These are phyloP conservation scores for Coprinopsis strossmayeri DNA, from an alignment of 768 basidiomycete genomes.

Conservation along the genomic window DNA sequence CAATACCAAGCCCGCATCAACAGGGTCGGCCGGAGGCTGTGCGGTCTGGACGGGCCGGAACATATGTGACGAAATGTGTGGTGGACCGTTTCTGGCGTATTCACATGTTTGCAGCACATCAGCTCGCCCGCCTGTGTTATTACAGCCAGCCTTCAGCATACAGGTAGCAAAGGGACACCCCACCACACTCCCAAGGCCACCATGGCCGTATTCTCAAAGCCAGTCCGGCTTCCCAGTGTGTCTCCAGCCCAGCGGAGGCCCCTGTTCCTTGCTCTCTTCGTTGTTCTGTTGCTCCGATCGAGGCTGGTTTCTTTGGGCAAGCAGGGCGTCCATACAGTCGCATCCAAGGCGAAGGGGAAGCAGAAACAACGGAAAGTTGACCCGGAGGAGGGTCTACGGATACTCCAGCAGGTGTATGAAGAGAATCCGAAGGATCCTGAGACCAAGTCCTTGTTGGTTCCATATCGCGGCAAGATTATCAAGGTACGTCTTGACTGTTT, in stretches of 20 bases:
- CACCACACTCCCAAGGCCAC: too few relatives aligned
- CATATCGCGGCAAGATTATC: conserved; percentile 54
- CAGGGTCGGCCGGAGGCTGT: too few relatives aligned
- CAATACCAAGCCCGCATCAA: too few relatives aligned
- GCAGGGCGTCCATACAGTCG: conserved; percentile 20
- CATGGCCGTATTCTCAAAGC: too few relatives aligned
- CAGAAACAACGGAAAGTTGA: conserved; percentile 20
- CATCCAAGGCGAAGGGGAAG: conserved; percentile 16
- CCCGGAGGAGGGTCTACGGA: conserved; percentile 35
- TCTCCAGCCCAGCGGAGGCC: conserved; percentile 19
- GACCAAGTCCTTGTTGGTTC: conserved; percentile 58
- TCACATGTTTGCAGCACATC: too few relatives aligned
- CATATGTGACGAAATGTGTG: too few relatives aligned
- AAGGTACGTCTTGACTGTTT: conserved; percentile 36
- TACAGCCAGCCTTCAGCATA: too few relatives aligned
- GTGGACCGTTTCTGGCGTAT: too few relatives aligned
- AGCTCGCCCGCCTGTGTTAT: too few relatives aligned
- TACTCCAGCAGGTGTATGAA: conserved; percentile 59
- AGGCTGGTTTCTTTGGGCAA: conserved; percentile 30
- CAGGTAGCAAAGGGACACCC: too few relatives aligned
- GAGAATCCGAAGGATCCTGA: conserved; percentile 42
- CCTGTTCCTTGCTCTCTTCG: conserved; percentile 35
- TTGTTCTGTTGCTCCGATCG: conserved; percentile 47
- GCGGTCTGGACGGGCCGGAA: too few relatives aligned
- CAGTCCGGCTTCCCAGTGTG: too few relatives aligned